A percentile compares a stretch with the other conserved stretches of the same genome.
phyloP scores from a whole-genome alignment of 495 filamentous ascomycete genomes.

The Durotheca rogersii region DNA sequence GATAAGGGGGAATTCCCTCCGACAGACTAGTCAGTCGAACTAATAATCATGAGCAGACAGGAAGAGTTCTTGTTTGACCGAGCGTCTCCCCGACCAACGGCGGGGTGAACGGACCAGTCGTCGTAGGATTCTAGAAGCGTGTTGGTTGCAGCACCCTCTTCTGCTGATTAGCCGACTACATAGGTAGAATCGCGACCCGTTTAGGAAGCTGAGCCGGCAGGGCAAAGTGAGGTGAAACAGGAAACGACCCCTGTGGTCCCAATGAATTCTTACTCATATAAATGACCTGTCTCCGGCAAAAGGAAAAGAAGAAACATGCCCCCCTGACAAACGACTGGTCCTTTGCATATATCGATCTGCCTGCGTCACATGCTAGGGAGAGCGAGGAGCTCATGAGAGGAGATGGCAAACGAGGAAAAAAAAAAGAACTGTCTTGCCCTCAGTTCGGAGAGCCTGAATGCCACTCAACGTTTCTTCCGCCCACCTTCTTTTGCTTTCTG shows the following conservation, averaged over 20 bases:
- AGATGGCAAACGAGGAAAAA: not conserved
- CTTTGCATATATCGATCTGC: too few species aligned
- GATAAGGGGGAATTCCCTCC: too few species aligned
- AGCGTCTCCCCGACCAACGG: slow-evolving; percentile 3
- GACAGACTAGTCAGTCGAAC: too few species aligned
- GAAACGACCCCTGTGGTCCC: slow-evolving; percentile 1
- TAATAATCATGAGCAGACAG: too few species aligned
- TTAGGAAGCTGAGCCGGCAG: slow-evolving; percentile 17
- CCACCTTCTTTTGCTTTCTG: too few species aligned
- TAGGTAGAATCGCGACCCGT: slow-evolving; percentile 5
- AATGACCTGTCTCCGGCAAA: not conserved
- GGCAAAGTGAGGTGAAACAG: slow-evolving; percentile 19
- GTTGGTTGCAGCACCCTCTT: not conserved
- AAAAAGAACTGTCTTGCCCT: not conserved
- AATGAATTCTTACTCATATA: too few species aligned
- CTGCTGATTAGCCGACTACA: too few species aligned
- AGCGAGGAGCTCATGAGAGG: too few species aligned
- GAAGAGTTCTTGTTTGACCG: too few species aligned
- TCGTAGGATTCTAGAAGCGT: slow-evolving; percentile 1
- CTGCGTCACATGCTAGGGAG: too few species aligned
- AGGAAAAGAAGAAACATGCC: not conserved
- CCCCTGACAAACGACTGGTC: slow-evolving; percentile 10
- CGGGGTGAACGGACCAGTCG: too few species aligned
- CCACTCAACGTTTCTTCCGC: not conserved
- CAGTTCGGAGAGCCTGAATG: not conserved